These are phyloP conservation scores for Colletotrichum horii DNA, from an alignment of 2,329 filamentous ascomycete genomes.

Conservation along the genomic window DNA sequence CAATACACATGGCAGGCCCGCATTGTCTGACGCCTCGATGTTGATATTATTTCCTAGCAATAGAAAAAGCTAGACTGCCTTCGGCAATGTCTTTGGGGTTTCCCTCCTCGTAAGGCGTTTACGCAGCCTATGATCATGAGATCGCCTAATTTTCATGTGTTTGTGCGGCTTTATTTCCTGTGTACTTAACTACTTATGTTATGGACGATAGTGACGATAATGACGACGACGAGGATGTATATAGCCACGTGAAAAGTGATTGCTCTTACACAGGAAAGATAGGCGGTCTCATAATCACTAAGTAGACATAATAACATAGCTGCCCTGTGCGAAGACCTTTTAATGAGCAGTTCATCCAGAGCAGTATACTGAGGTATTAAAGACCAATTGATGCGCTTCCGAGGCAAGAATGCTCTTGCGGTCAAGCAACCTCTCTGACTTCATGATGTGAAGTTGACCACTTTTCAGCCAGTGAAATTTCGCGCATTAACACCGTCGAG, in stretches of 20 bases:
- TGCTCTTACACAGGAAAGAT: too few relatives aligned
- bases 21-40: neutral
- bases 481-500: neutral
- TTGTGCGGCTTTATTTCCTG: too few relatives aligned
- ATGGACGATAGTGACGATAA: too few relatives aligned
- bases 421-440: neutral
- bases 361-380: neutral
- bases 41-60: neutral
- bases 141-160: too few relatives aligned
- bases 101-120: too few relatives aligned
- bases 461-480: neutral
- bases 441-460: neutral
- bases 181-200: too few relatives aligned
- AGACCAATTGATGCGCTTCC: neutral
- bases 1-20: neutral
- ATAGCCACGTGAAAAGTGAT: too few relatives aligned
- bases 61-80: neutral
- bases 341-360: neutral
- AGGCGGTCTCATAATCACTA: neutral
- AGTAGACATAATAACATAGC: neutral
- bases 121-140: too few relatives aligned
- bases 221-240: too few relatives aligned
- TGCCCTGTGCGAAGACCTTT: neutral
- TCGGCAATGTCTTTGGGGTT: neutral
- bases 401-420: neutral